Evolutionary conservation across 208 protist genomes (phyloP), one percentile per base, ranked within the genome.

Genomic region (Angomonas deanei): DNA sequence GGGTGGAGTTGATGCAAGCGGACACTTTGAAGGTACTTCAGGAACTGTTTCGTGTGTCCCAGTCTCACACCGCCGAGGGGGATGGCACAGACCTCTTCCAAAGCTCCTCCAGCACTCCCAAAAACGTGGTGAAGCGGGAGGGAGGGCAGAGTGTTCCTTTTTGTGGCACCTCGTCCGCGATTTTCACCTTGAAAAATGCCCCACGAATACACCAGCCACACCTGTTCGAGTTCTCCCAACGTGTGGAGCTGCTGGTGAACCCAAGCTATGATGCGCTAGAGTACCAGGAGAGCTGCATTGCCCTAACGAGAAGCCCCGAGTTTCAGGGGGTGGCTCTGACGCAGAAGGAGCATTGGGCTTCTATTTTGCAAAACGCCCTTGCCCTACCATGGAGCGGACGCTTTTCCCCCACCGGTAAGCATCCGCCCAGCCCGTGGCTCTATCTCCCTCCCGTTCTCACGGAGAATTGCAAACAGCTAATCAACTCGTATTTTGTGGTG

Each of bases 401-500:
- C 47, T 8, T 62, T 1, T 6, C 24, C 5, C 4, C 54, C 6
- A 24, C 17, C 3, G 55, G 42, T 5, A 3, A 19, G n/a, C 6
- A 11, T 42, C 6, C 4, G 27, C 39, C 55, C 4, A 5, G 8
- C 3, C 38, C 58, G 28, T 28, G 23, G n/a, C 34, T 33, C 10
- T 70, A 60, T 52, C 48, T 48, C 27, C 23, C 64, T 17, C 85
- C 88, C 11, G 64, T 63, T n/a, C 55, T 91, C 19, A 84, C 78
- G n/a, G 48, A 58, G 55, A 38, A 56, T 26, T 88, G 81, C 58
- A 74, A 72, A 11, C 36, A 54, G 2, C 67, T 95, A 0, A 74
- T 95, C 10, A 83, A 74, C 54, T 49, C 66, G 3, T 95, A 91
- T 71, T 92, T 92, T 59, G 39, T 91, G 31, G 65, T 76, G 1